These are phyloP conservation scores for Blastocystis sp. DNA, from an alignment of 352 stramenopile genomes.

Conservation along the genomic window DNA sequence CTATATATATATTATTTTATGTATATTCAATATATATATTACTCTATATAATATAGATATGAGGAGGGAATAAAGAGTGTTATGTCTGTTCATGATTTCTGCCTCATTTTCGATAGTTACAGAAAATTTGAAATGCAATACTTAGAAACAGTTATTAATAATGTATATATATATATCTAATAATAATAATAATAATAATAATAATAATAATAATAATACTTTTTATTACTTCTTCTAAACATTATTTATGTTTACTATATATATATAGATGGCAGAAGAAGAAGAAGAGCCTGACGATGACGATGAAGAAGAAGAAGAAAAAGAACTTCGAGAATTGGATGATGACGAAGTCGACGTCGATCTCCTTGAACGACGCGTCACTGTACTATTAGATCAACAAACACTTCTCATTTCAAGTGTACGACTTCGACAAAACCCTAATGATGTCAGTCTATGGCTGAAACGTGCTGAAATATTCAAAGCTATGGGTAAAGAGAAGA, in stretches of 20 bases:
- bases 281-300: conserved; percentile 39
- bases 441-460: conserved; percentile 89
- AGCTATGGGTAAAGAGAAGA: conserved; percentile 23
- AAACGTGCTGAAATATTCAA: conserved; percentile 70
- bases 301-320: conserved; percentile 49
- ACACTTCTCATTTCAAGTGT: conserved; percentile 75
- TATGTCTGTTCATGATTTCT: conserved; percentile 78
- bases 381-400: conserved; percentile 74
- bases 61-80: conserved; percentile 46
- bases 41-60: conserved; percentile 51
- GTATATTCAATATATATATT: conserved; percentile 48
- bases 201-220: no score
- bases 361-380: conserved; percentile 57
- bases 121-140: conserved; percentile 89
- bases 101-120: conserved; percentile 92
- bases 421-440: conserved; percentile 86
- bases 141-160: conserved; percentile 77
- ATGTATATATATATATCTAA: conserved; percentile 45
- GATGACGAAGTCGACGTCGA: conserved; percentile 55
- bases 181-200: conserved; percentile 51
- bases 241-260: no score
- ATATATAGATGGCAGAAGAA: conserved; percentile 14
- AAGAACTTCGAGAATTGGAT: conserved; percentile 57
- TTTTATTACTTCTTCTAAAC: no score
- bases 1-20: no score